Base-by-base conservation (phyloP, 2,329 filamentous ascomycete genomes). In the Pyricularia grisea region DNA sequence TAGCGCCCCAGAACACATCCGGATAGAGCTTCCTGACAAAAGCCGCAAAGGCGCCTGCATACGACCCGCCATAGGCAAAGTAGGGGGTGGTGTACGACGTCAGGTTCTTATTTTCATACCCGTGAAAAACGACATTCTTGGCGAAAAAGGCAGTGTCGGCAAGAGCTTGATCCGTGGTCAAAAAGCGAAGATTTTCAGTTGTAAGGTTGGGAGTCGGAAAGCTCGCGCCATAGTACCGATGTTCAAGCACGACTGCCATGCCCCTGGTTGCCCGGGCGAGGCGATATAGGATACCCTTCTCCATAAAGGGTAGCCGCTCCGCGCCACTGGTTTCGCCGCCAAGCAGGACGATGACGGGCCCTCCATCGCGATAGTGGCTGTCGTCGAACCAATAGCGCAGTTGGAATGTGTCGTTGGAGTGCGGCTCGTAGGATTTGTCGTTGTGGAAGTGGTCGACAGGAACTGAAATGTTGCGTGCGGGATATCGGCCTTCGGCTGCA, bases 381-480 rank as follows among this genome's bases (percentile, higher is more conserved):
- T 88, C 87, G 74, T 95, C 92, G 73, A 94, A 92, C 90, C 90
- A 95, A 80, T 95, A 97, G 23, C 92, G 86, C 66, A 94, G 80
- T 28, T 87, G 78, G 78, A 92, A 96, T 3, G 80, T 85, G 27
- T 77, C 88, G 72, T 90, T 81, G 12, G 85, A 87, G 77, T 95
- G 92, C 55, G 92, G 92, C 76, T 90, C 90, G 75, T 96, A 95
- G 66, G 83, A 81, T 1, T 87, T 85, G 67, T 93, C 89, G 74
- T 94, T 92, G 78, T 91, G 91, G 79, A 95, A 95, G 75, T 94
- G 91, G 77, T 96, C 92, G 36, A 95, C 82, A 12, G 85, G 85
- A 3, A 85, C 83, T 1, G 68, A 69, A 5, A 69, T 66, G 30
- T 25, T 69, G 33, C 64, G 50, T 3, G 68, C 65, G 12, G 68